Evolutionary conservation across 805 yeast genomes (phyloP).

Genomic region (Pichia nakasei): DNA sequence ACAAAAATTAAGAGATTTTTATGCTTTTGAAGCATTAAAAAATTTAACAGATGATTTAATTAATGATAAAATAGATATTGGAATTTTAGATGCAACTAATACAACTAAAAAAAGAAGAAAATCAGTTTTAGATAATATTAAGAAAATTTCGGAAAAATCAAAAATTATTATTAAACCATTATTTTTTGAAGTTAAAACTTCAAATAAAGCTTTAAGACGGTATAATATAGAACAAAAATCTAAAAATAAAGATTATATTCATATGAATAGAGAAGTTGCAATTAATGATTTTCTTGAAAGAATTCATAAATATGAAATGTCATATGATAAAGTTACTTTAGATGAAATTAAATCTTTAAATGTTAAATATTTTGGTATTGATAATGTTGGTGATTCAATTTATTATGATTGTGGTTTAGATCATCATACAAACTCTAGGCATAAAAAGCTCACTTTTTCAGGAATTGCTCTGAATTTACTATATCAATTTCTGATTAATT

Average conservation of each 20-base stretch:
- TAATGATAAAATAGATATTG: slow-evolving; percentile 78
- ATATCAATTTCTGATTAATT: slow-evolving; percentile 26
- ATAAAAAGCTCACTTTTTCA: slow-evolving; percentile 18
- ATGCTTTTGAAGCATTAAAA: slow-evolving; percentile 91
- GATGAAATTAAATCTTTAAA: slow-evolving; percentile 24
- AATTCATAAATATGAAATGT: slow-evolving; percentile 39
- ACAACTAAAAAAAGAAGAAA: slow-evolving; percentile 54
- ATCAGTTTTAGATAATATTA: slow-evolving; percentile 44
- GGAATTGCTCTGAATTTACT: slow-evolving; percentile 22
- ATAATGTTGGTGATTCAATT: slow-evolving; percentile 28
- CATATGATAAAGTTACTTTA: slow-evolving; percentile 30
- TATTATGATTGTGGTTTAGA: slow-evolving; percentile 26
- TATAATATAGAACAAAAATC: slow-evolving; percentile 61
- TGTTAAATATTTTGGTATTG: slow-evolving; percentile 24
- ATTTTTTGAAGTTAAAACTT: slow-evolving; percentile 52
- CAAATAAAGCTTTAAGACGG: slow-evolving; percentile 40
- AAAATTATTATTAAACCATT: slow-evolving; percentile 36
- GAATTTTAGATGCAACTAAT: slow-evolving; percentile 69
- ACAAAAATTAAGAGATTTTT: slow-evolving; percentile 64
- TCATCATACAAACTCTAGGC: slow-evolving; percentile 22
- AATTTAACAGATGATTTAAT: slow-evolving; percentile 65
- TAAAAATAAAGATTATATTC: slow-evolving; percentile 49
- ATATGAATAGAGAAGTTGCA: slow-evolving; percentile 42
- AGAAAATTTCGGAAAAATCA: slow-evolving; percentile 41
- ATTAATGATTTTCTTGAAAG: slow-evolving; percentile 53